Evolutionary conservation across 2,329 filamentous ascomycete species (phyloP).

Genomic region (Triangularia verruculosa): DNA sequence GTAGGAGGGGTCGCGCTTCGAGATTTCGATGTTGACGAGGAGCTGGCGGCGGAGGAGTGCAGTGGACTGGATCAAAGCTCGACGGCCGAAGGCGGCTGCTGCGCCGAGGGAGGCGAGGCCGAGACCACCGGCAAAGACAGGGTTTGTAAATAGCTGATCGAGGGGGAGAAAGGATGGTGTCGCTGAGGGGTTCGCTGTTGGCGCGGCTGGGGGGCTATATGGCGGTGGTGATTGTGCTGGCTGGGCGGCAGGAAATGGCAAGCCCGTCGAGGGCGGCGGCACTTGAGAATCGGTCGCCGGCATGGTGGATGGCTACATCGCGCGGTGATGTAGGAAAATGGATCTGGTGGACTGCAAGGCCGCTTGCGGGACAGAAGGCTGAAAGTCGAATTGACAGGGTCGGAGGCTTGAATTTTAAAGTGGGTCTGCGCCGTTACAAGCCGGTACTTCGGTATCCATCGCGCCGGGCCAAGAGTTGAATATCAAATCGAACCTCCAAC

Average conservation of each 20-base stretch:
- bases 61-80: conserved; percentile 69
- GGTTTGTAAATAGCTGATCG: conserved; percentile 61
- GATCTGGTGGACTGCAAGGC: conserved; percentile 4
- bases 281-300: neutral
- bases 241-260: neutral
- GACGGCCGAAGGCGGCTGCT: conserved; percentile 74
- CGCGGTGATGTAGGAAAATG: conserved; percentile 6
- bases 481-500: neutral
- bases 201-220: neutral
- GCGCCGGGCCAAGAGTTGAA: no score
- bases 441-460: conserved; percentile 4
- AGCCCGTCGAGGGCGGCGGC: neutral
- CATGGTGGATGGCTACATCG: conserved; percentile 22
- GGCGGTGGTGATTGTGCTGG: conserved; percentile 1
- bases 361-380: neutral
- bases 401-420: conserved; percentile 22
- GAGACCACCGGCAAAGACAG: conserved; percentile 69
- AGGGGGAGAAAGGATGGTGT: conserved; percentile 36
- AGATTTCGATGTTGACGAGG: conserved; percentile 94
- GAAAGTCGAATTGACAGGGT: neutral
- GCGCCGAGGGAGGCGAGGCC: conserved; percentile 88
- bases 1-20: conserved; percentile 88
- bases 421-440: conserved; percentile 17
- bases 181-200: conserved; percentile 27
- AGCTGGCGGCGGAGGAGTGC: conserved; percentile 76